Conservation (phyloP, 2,329 filamentous ascomycete species). For the Myriangium duriaei region DNA sequence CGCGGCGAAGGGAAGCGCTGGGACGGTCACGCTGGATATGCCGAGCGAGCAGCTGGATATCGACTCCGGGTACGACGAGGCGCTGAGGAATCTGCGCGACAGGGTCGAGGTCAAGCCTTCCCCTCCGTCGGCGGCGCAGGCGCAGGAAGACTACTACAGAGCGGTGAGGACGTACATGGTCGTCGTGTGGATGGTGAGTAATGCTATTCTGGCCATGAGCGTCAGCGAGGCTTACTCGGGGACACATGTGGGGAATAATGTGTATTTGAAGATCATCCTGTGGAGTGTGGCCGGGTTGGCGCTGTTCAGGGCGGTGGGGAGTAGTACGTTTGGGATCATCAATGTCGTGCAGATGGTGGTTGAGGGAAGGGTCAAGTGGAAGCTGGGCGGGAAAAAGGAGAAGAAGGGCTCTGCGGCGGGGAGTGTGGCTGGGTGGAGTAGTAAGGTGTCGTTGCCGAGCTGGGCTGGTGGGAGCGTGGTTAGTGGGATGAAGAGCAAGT, state of each 20-base stretch:
- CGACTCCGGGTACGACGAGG: conserved; percentile 93
- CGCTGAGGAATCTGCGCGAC: conserved; percentile 88
- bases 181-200: conserved; percentile 82
- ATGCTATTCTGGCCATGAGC: conserved; percentile 86
- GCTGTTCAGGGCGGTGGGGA: conserved; percentile 75
- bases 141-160: conserved; percentile 98
- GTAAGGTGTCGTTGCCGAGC: conserved; percentile 25
- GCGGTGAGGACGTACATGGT: conserved; percentile 98
- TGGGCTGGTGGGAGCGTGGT: conserved; percentile 25
- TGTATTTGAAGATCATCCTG: conserved; percentile 84
- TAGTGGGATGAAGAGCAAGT: conserved; percentile 23
- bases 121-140: conserved; percentile 57
- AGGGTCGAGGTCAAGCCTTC: conserved; percentile 65
- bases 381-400: conserved; percentile 18
- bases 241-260: conserved; percentile 62
- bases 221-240: conserved; percentile 74
- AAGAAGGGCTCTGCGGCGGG: conserved; percentile 18
- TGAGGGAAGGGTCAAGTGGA: conserved; percentile 64
- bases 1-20: conserved; percentile 58
- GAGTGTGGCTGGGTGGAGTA: conserved; percentile 23
- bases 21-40: conserved; percentile 91
- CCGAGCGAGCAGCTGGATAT: conserved; percentile 96
- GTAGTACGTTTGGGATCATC: conserved; percentile 68
- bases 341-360: conserved; percentile 74
- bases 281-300: conserved; percentile 83